Evolutionary conservation across 331 rosid genomes (phyloP).

Genomic region (Saraca asoca): DNA sequence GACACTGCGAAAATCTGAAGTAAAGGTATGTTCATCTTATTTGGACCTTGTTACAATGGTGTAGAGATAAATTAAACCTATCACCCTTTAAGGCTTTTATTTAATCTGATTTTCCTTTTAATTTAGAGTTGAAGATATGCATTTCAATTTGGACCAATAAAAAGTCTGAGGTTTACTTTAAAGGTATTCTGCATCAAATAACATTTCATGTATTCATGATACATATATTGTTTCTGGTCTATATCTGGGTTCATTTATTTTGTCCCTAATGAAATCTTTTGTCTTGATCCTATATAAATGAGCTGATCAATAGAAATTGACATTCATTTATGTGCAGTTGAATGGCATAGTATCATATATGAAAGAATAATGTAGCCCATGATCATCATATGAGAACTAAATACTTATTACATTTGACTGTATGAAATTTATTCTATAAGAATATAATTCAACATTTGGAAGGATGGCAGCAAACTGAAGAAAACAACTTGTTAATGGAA

Average conservation of each 20-base stretch:
- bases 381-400: neutral
- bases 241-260: conserved; percentile 1
- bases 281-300: neutral
- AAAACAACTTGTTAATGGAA: neutral
- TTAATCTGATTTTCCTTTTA: conserved; percentile 8
- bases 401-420: conserved; percentile 2
- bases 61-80: conserved; percentile 11
- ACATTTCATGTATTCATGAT: conserved; percentile 6
- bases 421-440: neutral
- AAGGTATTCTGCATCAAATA: conserved; percentile 3
- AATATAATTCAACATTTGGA: conserved; percentile 9
- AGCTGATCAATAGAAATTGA: neutral
- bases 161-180: neutral
- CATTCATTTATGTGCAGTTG: neutral
- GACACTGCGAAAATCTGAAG: conserved; percentile 96
- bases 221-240: neutral
- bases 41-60: conserved; percentile 26
- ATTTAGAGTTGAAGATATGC: neutral
- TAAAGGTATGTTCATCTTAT: conserved; percentile 69
- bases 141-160: conserved; percentile 7
- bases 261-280: neutral
- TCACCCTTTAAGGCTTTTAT: neutral
- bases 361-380: neutral
- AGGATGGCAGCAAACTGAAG: neutral
- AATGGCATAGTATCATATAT: neutral